Evolutionary conservation across 106 monocot genomes (phyloP).

Genomic region (Triglochin maritima): DNA sequence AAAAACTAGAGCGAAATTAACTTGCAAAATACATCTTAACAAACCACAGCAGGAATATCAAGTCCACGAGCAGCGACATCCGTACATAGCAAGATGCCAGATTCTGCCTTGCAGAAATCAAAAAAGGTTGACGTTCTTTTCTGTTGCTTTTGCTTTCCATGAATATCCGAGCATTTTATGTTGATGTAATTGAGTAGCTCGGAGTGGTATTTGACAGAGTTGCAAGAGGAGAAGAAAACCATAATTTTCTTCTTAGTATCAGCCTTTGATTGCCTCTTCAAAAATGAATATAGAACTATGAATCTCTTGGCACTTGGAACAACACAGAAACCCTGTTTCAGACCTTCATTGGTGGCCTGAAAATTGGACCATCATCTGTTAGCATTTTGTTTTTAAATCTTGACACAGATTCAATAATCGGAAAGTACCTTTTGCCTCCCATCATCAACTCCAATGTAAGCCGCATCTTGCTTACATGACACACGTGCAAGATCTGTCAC

Average conservation of each 20-base stretch:
- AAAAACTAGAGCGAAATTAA: not conserved
- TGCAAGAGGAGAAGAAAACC: constrained; percentile 97
- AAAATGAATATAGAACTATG: constrained; percentile 73
- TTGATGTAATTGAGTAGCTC: constrained; percentile 74
- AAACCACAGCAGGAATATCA: constrained; percentile 91
- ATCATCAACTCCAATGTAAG: constrained; percentile 90
- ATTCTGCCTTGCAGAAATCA: constrained; percentile 74
- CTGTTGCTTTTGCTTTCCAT: constrained; percentile 94
- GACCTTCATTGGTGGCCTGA: constrained; percentile 86
- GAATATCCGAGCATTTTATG: constrained; percentile 71
- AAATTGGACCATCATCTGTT: constrained; percentile 1
- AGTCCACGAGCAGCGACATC: constrained; percentile 96
- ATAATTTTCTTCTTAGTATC: constrained; percentile 58
- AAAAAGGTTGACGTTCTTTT: constrained; percentile 81
- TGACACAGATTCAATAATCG: not conserved
- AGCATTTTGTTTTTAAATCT: not conserved
- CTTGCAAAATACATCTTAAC: constrained; percentile 9
- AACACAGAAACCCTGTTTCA: constrained; percentile 82
- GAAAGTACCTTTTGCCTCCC: constrained; percentile 45
- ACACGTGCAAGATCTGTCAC: constrained; percentile 78
- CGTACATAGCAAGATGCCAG: constrained; percentile 83
- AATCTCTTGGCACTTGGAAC: constrained; percentile 68
- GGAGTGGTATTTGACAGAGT: constrained; percentile 78
- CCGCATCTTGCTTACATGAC: constrained; percentile 55
- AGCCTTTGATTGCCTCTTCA: constrained; percentile 38